Evolutionary conservation across 306 rosid species (phyloP), one percentile per base, ranked within the genome.

Genomic region (Luffa aegyptiaca): DNA sequence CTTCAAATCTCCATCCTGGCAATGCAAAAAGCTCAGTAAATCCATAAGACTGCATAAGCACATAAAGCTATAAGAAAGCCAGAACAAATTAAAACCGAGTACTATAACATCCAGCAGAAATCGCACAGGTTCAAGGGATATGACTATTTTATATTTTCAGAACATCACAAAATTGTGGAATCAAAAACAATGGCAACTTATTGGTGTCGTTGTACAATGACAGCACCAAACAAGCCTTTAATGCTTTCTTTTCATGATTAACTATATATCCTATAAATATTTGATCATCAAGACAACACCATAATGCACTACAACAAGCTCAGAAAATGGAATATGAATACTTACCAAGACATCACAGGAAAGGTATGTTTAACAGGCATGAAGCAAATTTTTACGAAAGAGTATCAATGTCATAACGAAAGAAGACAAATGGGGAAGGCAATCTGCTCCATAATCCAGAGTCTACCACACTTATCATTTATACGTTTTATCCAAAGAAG

Each of bases 1-100:
- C 73, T 86, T 93, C 82, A 93, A 71, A 69, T 90, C 96, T 57
- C 93, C 93, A 39, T 90, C 98, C 96, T 90, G 89, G 69, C 59
- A 75, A 46, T 35, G 55, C 18, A 62, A 83, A 63, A 81, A 84
- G 8, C 37, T 77, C 46, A 12, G 52, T 76, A 55, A 76, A 53
- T 10, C 8, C 78, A 13, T 42, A 71, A 39, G 42, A 76, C 57
- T 62, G 49, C 21, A 49, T 37, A 31, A 80, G 74, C 58, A 49
- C 46, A 77, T 3, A 39, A 83, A 65, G 72, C 49, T 56, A 55
- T 16, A 55, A 12, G 39, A 51, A 49, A 56, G 4, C n/a, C 52
- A 33, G 74, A 35, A 39, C 35, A 75, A 21, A 31, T 35, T 46
- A 69, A 10, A 62, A 62, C 69, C 12, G 12, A 62, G 41, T 20